Evolutionary conservation across 108 stramenopile genomes (phyloP), one percentile per base, ranked within the genome.

Genomic region (Thalassiosira profunda): DNA sequence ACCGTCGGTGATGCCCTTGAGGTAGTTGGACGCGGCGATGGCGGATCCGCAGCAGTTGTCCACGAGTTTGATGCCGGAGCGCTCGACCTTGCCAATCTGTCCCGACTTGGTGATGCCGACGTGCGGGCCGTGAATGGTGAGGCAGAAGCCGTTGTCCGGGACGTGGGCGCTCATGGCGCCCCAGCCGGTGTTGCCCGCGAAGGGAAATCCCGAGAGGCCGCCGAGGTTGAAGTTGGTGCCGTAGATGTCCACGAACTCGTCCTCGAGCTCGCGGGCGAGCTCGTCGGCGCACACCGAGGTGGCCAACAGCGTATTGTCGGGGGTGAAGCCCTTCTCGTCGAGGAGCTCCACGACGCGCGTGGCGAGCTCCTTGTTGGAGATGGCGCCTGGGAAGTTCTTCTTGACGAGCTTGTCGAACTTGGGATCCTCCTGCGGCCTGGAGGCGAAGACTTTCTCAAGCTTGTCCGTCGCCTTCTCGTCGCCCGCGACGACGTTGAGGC

Each of bases 141-240:
- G 48, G 49, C 77, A 79, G 15, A 59, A 79, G 21, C 87, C 87
- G 21, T 80, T 81, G 47, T 86, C 84, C 7, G 88, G 85, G 30
- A 89, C 82, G 70, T 89, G 88, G 21, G 68, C 67, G 17, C 85
- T 77, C 83, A 89, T 84, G 66, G 88, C 88, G 35, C 84, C 84
- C 54, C 85, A 88, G 38, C 82, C 76, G 21, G 83, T 84, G 37
- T 81, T 79, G 38, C 87, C 87, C 5, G 81, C 87, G 38, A 86
- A 83, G 7, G 88, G 80, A 46, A 89, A 86, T 44, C 88, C 88
- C 24, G 88, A 80, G 12, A 90, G 63, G 17, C 89, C 88, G n/a
- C 85, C 85, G 69, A 86, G 81, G 48, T 63, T 53, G 52, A 86
- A 89, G 67, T 81, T 80, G 41, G 68, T 55, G 44, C 74, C 84